Conservation (phyloP, 1,284 basidiomycete genomes). For the Phylloporus gajari region DNA sequence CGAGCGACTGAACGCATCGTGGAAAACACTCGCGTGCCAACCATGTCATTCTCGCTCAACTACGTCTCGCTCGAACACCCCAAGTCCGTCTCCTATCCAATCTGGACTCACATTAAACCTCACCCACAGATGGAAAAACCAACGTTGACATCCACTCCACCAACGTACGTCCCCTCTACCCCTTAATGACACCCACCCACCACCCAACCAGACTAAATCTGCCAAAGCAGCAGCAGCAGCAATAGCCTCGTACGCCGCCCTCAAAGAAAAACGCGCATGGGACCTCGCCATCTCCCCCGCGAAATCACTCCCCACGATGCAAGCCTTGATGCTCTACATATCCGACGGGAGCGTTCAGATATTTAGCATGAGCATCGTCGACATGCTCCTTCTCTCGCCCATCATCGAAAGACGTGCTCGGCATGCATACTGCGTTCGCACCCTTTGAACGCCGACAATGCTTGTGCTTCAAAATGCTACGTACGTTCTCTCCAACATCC, state of each 20-base stretch:
- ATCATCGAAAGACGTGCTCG: slow-evolving; percentile 82
- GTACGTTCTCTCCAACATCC: slow-evolving; percentile 75
- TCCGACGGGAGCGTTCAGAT: slow-evolving; percentile 92
- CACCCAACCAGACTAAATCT: slow-evolving; percentile 51
- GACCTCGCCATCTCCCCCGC: slow-evolving; percentile 86
- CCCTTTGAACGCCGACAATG: slow-evolving; percentile 48
- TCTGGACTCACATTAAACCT: no score
- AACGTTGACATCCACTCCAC: no score
- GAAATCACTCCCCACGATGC: slow-evolving; percentile 92
- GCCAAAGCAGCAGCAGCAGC: slow-evolving; percentile 52
- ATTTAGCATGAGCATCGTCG: slow-evolving; percentile 92
- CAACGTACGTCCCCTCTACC: no score
- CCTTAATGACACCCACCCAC: no score
- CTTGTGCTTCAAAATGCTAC: slow-evolving; percentile 73
- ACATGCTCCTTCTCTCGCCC: slow-evolving; percentile 86
- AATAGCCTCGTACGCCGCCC: slow-evolving; percentile 64
- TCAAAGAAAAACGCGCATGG: slow-evolving; percentile 88
- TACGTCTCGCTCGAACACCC: no score
- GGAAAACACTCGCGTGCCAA: no score
- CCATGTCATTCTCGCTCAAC: no score
- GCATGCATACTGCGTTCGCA: no score
- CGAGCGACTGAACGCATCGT: no score
- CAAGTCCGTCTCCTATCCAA: no score
- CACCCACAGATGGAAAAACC: slow-evolving; percentile 63
- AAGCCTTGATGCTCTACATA: slow-evolving; percentile 97